Evolutionary conservation across 2,329 filamentous ascomycete species (phyloP).

Genomic region (Aspergillus brunneoviolaceus): DNA sequence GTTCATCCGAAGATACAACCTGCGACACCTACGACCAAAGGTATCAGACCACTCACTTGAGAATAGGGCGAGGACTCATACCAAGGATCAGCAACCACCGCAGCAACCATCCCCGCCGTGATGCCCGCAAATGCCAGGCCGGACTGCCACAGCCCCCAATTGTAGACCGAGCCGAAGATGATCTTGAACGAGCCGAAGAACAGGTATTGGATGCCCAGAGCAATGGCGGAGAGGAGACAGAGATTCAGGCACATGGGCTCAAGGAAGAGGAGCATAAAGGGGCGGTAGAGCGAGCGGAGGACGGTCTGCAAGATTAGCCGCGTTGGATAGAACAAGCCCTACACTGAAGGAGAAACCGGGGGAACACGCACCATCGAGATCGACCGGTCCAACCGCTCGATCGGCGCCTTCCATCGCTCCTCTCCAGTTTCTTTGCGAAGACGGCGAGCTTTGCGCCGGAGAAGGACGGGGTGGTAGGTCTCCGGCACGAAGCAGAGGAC

Average conservation of each 20-base stretch:
- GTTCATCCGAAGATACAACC: neutral
- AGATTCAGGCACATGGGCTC: slow-evolving; percentile 82
- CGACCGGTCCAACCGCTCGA: slow-evolving; percentile 67
- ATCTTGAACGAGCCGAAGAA: slow-evolving; percentile 84
- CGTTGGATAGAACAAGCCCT: neutral
- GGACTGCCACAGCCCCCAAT: slow-evolving; percentile 72
- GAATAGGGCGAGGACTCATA: neutral
- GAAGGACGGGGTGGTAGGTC: slow-evolving; percentile 64
- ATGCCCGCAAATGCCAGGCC: slow-evolving; percentile 68
- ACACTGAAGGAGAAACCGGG: neutral
- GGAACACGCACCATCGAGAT: slow-evolving; percentile 38
- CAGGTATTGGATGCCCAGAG: slow-evolving; percentile 79
- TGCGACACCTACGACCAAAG: neutral
- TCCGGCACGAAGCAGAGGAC: slow-evolving; percentile 75
- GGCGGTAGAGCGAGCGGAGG: slow-evolving; percentile 53
- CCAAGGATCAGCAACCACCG: slow-evolving; percentile 32
- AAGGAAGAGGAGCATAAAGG: slow-evolving; percentile 73
- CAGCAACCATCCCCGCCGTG: slow-evolving; percentile 41
- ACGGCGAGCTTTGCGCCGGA: slow-evolving; percentile 58
- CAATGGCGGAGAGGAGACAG: slow-evolving; percentile 73
- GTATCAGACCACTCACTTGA: neutral
- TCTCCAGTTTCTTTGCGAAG: slow-evolving; percentile 72
- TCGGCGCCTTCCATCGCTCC: slow-evolving; percentile 67
- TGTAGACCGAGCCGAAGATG: slow-evolving; percentile 69
- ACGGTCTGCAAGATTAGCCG: neutral